Evolutionary conservation across 1,139 yeast genomes (phyloP), one percentile per base, ranked within the genome.

Genomic region (Taphrina betulina): DNA sequence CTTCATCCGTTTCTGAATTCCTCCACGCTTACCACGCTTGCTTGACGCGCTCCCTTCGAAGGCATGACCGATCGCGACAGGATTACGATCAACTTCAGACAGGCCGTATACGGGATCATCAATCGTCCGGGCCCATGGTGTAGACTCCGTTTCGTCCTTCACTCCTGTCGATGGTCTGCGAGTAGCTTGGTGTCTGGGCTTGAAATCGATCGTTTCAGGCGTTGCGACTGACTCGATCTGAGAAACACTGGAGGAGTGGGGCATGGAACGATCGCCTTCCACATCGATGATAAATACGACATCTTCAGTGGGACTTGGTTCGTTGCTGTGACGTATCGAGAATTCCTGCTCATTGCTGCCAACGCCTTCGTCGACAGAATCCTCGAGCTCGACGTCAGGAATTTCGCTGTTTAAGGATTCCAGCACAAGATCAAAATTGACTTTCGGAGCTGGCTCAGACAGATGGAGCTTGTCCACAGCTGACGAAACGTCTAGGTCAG

Each of bases 81-180:
- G n/a, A n/a, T n/a, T n/a, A n/a, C n/a, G n/a, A n/a, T n/a, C n/a
- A n/a, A n/a, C n/a, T n/a, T n/a, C n/a, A 7, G 31, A 26, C 10
- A 16, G 33, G 10, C 17, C 17, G 12, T 5, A 10, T 29, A 40
- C 44, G 8, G 54, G 54, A 12, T 50, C 54, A 8, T 50, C 46
- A 23, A 50, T 50, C 12, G 54, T 50, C 17, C 54, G 40, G 12
- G 54, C 54, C 45, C 46, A 50, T 23, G 46, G 54, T 17, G 53
- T 48, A 5, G 2, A 19, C 35, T 2, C 35, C 8, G 19, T 14
- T 12, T 38, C 43, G 4, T 38, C 12, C 10, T 8, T 8, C 26
- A n/a, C 17, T 14, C 7, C 22, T 8, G 4, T 41, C n/a, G n/a
- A n/a, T n/a, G n/a, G n/a, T n/a, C n/a, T n/a, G n/a, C n/a, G n/a